Evolutionary conservation across 2,329 filamentous ascomycete species (phyloP), one percentile per base, ranked within the genome.

Genomic region (Ambrosiella cleistominuta): DNA sequence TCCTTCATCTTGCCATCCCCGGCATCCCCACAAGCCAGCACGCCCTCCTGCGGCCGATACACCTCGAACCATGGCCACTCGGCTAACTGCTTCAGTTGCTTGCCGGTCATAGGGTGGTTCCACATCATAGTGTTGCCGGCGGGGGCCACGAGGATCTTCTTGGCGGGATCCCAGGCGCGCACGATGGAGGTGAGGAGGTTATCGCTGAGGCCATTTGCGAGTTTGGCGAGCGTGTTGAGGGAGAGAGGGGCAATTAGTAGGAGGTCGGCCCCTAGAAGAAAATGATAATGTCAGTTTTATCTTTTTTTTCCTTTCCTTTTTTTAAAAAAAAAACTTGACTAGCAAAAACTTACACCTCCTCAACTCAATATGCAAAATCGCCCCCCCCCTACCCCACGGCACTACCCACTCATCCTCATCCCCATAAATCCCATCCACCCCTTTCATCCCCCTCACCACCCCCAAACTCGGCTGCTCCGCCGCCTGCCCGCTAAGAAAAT

Each of bases 71-170:
- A 84, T 5, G 72, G 72, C 69, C 69, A 72, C 53, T 85, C 77
- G 62, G 83, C 77, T 52, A 96, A 71, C 0, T 85, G 72, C 45
- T 71, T 71, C 42, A 95, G 70, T 62, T 95, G 88, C 62, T 78
- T 80, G 54, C 71, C 75, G 0, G 90, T 95, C 51, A 95, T 73
- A 1, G 89, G 90, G 67, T 96, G 88, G 58, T 76, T 74, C 85
- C 86, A 95, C 90, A 95, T 95, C 3, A 83, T 82, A 27, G 81
- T 88, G 68, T 96, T 95, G 88, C 95, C 95, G 37, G 85, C 82
- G 1, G 84, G 83, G 1, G 86, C 86, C 0, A 91, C 85, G 1
- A 93, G 65, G 40, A 95, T 88, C 62, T 75, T 78, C 68, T 83
- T 84, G n/a, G 75, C 75, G 0, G 82, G 83, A 69, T 97, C 91